Conservation (phyloP, 768 basidiomycete genomes). For the Multifurca ochricompacta region DNA sequence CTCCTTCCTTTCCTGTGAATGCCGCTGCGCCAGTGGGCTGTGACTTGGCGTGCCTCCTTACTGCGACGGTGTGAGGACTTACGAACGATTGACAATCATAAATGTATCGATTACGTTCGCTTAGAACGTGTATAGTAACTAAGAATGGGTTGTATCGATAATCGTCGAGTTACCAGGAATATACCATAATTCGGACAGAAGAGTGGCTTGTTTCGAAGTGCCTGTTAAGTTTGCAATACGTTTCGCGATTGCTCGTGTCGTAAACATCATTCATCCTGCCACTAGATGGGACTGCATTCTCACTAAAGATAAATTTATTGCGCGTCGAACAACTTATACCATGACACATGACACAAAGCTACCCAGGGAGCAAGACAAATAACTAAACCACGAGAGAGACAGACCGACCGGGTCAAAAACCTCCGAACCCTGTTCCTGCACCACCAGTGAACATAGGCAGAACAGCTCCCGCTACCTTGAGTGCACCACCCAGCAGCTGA, state of each 20-base stretch:
- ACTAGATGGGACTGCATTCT: background rate
- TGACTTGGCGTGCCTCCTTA: background rate
- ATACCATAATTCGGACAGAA: background rate
- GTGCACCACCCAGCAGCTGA: conserved; percentile 1
- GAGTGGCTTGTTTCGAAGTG: background rate
- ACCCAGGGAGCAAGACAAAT: background rate
- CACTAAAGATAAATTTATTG: background rate
- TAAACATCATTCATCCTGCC: too few species aligned
- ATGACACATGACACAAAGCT: background rate
- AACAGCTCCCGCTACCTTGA: conserved; percentile 1
- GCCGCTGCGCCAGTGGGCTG: background rate
- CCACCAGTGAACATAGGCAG: background rate
- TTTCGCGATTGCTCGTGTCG: too few species aligned
- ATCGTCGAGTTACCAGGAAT: background rate
- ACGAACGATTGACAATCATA: background rate
- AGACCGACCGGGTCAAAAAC: background rate
- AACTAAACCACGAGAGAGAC: background rate
- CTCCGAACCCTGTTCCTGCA: background rate
- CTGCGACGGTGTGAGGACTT: background rate
- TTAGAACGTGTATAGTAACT: background rate
- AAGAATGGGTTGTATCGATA: background rate
- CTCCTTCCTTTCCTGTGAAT: background rate
- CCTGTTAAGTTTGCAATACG: too few species aligned
- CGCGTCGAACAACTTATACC: background rate
- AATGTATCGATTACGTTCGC: background rate